These are phyloP conservation scores for Blumeria graminis DNA, from an alignment of 2,329 filamentous ascomycete species.

Conservation along the genomic window DNA sequence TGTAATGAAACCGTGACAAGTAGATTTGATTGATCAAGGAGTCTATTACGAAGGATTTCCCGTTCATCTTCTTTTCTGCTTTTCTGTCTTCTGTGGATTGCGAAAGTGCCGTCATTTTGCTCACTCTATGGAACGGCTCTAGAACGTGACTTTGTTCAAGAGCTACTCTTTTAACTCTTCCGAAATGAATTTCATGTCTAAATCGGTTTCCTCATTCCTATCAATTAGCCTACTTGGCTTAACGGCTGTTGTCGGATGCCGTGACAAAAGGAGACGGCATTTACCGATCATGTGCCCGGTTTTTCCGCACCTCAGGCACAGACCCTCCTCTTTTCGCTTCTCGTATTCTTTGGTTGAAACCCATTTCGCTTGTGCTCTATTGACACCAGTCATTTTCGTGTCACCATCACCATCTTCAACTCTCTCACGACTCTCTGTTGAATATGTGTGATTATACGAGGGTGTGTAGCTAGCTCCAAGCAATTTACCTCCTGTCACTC, in stretches of 20 bases:
- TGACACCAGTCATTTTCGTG: not conserved
- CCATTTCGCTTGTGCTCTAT: not conserved
- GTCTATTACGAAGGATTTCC: not conserved
- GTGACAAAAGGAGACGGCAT: not conserved
- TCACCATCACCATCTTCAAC: not conserved
- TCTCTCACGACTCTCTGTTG: not conserved
- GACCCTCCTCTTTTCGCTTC: not conserved
- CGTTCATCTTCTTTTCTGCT: not conserved
- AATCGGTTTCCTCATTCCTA: not conserved
- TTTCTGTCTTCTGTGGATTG: too few species aligned
- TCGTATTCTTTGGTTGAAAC: not conserved
- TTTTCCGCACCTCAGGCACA: not conserved
- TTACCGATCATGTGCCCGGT: not conserved
- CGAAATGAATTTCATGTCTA: not conserved
- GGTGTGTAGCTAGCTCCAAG: not conserved
- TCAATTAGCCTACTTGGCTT: not conserved
- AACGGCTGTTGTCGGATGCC: not conserved
- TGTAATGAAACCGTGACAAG: too few species aligned
- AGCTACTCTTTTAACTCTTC: too few species aligned
- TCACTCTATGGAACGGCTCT: too few species aligned
- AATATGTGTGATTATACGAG: not conserved
- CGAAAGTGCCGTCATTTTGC: too few species aligned
- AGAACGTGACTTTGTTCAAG: too few species aligned
- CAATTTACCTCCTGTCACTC: not conserved
- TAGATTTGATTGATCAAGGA: not conserved